phyloP scores from a whole-genome alignment of 495 filamentous ascomycete genomes.

The Hypoxylon fragiforme region DNA sequence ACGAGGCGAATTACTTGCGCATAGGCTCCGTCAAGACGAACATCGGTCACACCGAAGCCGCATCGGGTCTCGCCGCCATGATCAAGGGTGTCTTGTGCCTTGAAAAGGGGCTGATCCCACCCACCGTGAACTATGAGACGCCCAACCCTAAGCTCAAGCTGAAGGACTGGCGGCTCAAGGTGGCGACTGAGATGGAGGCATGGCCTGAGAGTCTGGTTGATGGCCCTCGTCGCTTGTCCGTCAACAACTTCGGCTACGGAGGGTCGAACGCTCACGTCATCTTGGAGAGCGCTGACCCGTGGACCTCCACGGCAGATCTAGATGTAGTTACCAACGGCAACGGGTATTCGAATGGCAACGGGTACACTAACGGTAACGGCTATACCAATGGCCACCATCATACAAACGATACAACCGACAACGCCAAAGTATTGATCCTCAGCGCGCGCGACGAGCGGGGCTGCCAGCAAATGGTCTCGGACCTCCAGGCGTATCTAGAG shows the following conservation, averaged over 20 bases:
- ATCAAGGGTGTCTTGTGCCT: conserved; percentile 59
- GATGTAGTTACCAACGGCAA: neutral
- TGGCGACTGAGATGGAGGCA: neutral
- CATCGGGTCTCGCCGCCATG: conserved; percentile 55
- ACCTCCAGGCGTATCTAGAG: neutral
- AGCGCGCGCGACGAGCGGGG: neutral
- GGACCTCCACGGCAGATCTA: neutral
- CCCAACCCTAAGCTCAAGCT: conserved; percentile 31
- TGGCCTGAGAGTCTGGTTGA: neutral
- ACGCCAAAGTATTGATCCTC: too few species aligned
- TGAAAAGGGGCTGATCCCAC: conserved; percentile 51
- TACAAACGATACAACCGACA: neutral
- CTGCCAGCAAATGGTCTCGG: neutral
- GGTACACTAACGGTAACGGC: neutral
- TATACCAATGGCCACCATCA: neutral
- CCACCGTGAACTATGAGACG: conserved; percentile 47
- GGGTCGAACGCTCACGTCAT: conserved; percentile 51
- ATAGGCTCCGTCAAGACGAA: conserved; percentile 49
- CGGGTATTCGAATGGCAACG: neutral
- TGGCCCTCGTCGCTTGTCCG: conserved; percentile 28
- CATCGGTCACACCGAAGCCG: conserved; percentile 58
- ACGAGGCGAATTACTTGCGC: conserved; percentile 26
- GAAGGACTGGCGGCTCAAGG: neutral
- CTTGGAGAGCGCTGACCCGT: conserved; percentile 27
- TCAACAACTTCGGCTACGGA: conserved; percentile 55